phyloP scores from a whole-genome alignment of 2,329 filamentous ascomycete species.

The Sordariomycetes sp. region DNA sequence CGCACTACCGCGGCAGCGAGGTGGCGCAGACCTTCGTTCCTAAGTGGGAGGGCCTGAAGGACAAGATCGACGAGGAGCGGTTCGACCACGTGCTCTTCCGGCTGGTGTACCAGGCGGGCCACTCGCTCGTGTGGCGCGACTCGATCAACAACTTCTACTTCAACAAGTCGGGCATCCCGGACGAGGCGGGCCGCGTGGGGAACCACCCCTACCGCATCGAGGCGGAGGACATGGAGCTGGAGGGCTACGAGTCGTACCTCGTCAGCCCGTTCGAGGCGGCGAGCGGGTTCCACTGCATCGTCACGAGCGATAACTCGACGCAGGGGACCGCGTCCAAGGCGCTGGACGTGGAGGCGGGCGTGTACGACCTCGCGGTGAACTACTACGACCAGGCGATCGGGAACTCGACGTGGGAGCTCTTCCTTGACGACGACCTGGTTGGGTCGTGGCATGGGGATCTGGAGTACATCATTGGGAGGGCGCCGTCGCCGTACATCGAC shows the following conservation, averaged over 20 bases:
- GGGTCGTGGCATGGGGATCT: conserved; percentile 49
- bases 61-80: conserved; percentile 47
- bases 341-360: conserved; percentile 36
- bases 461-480: conserved; percentile 49
- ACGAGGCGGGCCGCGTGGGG: conserved; percentile 43
- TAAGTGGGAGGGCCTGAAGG: conserved; percentile 42
- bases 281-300: conserved; percentile 41
- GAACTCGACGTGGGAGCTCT: conserved; percentile 41
- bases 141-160: conserved; percentile 54
- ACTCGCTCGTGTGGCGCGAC: conserved; percentile 61
- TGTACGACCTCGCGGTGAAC: conserved; percentile 54
- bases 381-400: conserved; percentile 57
- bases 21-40: conserved; percentile 46
- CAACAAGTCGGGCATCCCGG: conserved; percentile 49
- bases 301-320: conserved; percentile 35
- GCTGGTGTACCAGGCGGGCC: conserved; percentile 56
- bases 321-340: conserved; percentile 33
- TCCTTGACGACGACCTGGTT: conserved; percentile 38
- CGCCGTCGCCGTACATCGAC: conserved; percentile 47
- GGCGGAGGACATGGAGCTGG: conserved; percentile 53
- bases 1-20: conserved; percentile 49
- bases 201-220: conserved; percentile 57
- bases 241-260: conserved; percentile 41
- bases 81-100: conserved; percentile 48
- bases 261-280: conserved; percentile 52